Conservation (phyloP, 2,329 filamentous ascomycete species). For the Ophiosphaerella narmari region DNA sequence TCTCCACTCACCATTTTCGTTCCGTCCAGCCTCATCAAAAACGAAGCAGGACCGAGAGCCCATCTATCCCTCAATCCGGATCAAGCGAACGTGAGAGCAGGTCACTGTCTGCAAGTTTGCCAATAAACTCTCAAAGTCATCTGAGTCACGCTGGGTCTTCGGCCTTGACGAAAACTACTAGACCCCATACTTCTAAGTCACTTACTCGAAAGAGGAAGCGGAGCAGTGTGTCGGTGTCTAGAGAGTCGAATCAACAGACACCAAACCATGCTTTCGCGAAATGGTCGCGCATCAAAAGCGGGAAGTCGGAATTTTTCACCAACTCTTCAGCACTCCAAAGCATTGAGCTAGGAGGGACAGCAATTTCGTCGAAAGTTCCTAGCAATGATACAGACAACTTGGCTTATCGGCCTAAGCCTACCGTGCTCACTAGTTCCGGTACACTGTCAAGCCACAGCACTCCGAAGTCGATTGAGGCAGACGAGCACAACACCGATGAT, state of each 20-base stretch:
- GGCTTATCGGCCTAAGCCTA: background rate
- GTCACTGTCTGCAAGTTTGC: background rate
- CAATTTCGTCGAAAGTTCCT: background rate
- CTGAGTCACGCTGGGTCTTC: background rate
- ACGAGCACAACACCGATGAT: background rate
- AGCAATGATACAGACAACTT: background rate
- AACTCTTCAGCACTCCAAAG: conserved; percentile 18
- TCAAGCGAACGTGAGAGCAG: background rate
- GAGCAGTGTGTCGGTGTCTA: background rate
- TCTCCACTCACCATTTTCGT: conserved; percentile 72
- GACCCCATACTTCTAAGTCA: background rate
- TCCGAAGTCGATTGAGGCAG: conserved; percentile 4
- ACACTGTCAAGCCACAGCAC: conserved; percentile 13
- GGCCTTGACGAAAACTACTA: background rate
- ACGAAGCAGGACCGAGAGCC: conserved; percentile 3
- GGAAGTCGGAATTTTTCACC: conserved; percentile 41
- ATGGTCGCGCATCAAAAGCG: conserved; percentile 53
- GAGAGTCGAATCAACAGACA: conserved; percentile 1
- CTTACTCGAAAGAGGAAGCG: conserved; percentile 29
- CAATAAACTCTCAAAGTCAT: background rate
- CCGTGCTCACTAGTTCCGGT: background rate
- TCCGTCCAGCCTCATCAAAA: conserved; percentile 49
- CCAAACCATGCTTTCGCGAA: conserved; percentile 33
- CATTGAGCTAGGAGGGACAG: background rate
- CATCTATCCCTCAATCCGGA: background rate